A percentile compares a stretch with the other conserved stretches of the same genome.
phyloP scores from a whole-genome alignment of 2,329 filamentous ascomycete species.

The Pseudogymnoascus verrucosus region DNA sequence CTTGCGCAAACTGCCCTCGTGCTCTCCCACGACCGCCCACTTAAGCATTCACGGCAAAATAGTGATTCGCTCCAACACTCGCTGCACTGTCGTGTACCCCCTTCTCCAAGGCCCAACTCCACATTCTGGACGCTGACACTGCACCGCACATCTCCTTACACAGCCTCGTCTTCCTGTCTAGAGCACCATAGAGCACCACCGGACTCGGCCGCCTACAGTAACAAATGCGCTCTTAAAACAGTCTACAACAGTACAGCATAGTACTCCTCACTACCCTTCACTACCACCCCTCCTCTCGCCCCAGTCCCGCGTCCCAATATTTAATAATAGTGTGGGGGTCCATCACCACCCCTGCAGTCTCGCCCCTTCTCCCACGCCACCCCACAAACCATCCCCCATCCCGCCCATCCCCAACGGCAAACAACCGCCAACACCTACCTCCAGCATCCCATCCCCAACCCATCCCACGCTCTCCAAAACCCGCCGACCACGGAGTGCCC shows the following conservation, averaged over 20 bases:
- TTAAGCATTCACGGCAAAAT: background rate
- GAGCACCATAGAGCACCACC: background rate
- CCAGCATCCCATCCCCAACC: background rate
- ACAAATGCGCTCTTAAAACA: background rate
- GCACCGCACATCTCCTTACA: background rate
- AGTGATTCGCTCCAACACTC: background rate
- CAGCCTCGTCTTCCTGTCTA: background rate
- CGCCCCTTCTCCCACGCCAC: background rate
- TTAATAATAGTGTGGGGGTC: constrained; percentile 7
- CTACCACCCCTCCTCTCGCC: background rate
- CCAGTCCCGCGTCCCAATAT: constrained; percentile 7
- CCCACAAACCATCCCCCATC: background rate
- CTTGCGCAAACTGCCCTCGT: background rate
- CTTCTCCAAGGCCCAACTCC: background rate
- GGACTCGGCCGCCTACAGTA: background rate
- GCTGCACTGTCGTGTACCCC: background rate
- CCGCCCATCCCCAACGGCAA: background rate
- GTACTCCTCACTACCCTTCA: background rate
- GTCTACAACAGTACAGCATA: background rate
- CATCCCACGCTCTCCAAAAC: background rate
- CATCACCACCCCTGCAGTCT: background rate
- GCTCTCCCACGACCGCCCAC: background rate
- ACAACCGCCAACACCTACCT: background rate
- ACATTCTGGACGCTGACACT: constrained; percentile 1
- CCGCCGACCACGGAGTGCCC: background rate